Conservation (phyloP, 176 grass and related monocot genomes). For the Oryza rufipogon region DNA sequence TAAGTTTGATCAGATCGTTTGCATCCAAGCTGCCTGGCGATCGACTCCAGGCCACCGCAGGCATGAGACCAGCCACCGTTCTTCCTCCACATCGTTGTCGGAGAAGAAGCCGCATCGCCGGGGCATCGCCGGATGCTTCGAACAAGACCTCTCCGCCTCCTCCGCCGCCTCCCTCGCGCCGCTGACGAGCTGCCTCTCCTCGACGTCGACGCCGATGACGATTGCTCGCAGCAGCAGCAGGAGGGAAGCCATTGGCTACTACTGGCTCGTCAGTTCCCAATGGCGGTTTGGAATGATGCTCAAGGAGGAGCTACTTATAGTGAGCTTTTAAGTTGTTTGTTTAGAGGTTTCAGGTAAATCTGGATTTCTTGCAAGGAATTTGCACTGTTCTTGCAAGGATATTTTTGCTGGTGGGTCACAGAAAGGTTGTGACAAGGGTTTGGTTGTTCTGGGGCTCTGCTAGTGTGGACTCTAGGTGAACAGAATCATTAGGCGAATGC, state of each 20-base stretch:
- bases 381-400: slow-evolving; percentile 32
- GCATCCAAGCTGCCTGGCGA: slow-evolving; percentile 49
- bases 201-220: not conserved
- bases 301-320: slow-evolving; percentile 41
- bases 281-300: not conserved
- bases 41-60: slow-evolving; percentile 46
- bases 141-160: not conserved
- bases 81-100: slow-evolving; percentile 29
- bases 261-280: not conserved
- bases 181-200: not conserved
- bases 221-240: slow-evolving; percentile 64
- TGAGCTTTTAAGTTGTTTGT: slow-evolving; percentile 16
- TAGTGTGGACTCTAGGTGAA: slow-evolving; percentile 33
- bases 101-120: not conserved
- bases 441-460: slow-evolving; percentile 4
- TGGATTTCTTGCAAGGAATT: slow-evolving; percentile 52
- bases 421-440: slow-evolving; percentile 26
- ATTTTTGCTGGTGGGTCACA: slow-evolving; percentile 38
- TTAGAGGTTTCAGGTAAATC: slow-evolving; percentile 41
- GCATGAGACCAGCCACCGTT: slow-evolving; percentile 53
- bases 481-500: not conserved
- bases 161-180: not conserved
- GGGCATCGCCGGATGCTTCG: not conserved
- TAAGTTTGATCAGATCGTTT: slow-evolving; percentile 31
- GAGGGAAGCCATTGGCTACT: slow-evolving; percentile 61